phyloP scores from a whole-genome alignment of 345 rosid species.

The Psidium guajava region DNA sequence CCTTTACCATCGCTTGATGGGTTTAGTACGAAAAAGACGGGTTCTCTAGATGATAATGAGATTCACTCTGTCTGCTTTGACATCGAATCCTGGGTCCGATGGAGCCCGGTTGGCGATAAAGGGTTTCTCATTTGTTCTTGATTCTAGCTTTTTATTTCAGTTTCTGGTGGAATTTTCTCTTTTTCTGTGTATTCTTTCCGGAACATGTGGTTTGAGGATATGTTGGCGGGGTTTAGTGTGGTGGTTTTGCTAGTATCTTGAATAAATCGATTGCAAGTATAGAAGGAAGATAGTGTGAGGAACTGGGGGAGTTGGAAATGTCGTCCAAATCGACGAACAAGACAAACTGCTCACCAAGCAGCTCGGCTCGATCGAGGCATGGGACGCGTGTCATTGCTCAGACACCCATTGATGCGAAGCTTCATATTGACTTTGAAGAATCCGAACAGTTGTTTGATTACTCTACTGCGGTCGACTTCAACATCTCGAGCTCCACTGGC shows the following conservation, averaged over 20 bases:
- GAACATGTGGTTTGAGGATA: neutral
- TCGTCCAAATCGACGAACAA: constrained; percentile 38
- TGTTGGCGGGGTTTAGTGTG: neutral
- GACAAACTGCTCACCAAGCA: constrained; percentile 34
- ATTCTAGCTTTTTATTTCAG: neutral
- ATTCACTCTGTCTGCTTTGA: neutral
- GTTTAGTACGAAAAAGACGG: neutral
- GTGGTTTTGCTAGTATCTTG: neutral
- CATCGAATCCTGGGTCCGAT: neutral
- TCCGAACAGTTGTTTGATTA: constrained; percentile 52
- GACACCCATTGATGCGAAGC: constrained; percentile 67
- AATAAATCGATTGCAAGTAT: neutral
- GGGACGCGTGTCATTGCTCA: constrained; percentile 43
- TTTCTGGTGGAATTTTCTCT: neutral
- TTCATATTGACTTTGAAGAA: constrained; percentile 53
- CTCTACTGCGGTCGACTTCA: constrained; percentile 48
- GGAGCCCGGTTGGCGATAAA: neutral
- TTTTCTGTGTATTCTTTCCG: neutral
- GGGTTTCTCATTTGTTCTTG: neutral
- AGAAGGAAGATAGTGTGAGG: constrained; percentile 1
- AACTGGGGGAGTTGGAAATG: constrained; percentile 22
- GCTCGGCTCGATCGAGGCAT: constrained; percentile 41
- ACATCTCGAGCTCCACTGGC: constrained; percentile 40
- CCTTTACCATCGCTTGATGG: neutral
- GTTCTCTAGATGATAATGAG: neutral